Evolutionary conservation across 306 rosid genomes (phyloP), one percentile per base, ranked within the genome.

Genomic region (Ormosia emarginata): DNA sequence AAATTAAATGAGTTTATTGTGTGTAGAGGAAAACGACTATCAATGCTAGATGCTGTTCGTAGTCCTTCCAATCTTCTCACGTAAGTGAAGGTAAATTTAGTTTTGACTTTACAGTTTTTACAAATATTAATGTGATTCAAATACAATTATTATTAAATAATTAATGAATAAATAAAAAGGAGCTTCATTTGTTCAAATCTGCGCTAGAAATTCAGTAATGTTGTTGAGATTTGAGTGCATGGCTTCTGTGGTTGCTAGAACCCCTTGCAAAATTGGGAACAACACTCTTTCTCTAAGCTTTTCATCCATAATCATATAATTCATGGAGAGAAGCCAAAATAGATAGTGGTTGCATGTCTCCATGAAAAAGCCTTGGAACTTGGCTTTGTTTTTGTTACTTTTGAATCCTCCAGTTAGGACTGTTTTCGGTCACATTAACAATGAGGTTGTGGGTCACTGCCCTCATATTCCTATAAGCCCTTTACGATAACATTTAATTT

Each of bases 311-410:
- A 61, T 13, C 18, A 61, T 11, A 59, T 59, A 29, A 59, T 59
- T 5, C 17, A 18, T 18, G 7, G 34, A 29, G 39, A 4, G 41
- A 59, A 59, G 40, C 66, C 14, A 59, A 59, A 59, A 59, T 11
- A 59, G 40, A 9, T 32, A 9, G 1, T 29, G 66, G 29, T 30
- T 37, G 49, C 32, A 37, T 37, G 71, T 36, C 71, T 49, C 10
- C 69, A 4, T 37, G 41, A 3, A 44, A 61, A 30, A 50, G 80
- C 49, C 71, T 14, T 8, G 34, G 29, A 11, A 14, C 0, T 76
- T 41, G 80, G 80, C 80, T 76, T 76, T 76, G 47, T 44, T 62
- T 59, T 43, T 30, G 36, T 61, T 44, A 36, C 46, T 76, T 43
- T 62, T 3, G 7, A 44, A 8, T 37, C 41, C 5, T 37, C 41